Evolutionary conservation across 768 basidiomycete species (phyloP).

Genomic region (Mrakia blollopis): DNA sequence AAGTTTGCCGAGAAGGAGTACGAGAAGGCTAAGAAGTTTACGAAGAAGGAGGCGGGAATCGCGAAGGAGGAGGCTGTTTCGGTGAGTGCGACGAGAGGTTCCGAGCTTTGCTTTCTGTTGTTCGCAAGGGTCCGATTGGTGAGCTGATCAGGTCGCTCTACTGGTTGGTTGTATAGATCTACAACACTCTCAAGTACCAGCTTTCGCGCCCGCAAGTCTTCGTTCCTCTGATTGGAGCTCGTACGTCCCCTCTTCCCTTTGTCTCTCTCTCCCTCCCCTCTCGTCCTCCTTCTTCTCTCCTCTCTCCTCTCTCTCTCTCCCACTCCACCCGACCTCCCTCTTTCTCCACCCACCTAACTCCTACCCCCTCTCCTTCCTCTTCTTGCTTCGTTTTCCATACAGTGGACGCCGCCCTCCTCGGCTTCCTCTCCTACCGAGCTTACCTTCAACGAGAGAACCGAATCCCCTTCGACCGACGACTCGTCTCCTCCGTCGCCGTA

Average conservation of each 20-base stretch:
- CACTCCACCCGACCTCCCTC: not conserved
- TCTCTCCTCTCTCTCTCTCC: not conserved
- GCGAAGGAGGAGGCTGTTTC: slow-evolving; percentile 23
- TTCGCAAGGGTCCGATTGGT: not conserved
- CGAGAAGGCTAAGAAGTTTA: slow-evolving; percentile 7
- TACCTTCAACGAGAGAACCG: not conserved
- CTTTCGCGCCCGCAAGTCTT: slow-evolving; percentile 11
- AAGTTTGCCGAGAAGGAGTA: slow-evolving; percentile 17
- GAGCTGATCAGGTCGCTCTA: not conserved
- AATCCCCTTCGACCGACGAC: slow-evolving; percentile 17
- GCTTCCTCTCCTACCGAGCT: no score
- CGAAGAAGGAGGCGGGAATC: slow-evolving; percentile 15
- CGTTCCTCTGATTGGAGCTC: slow-evolving; percentile 17
- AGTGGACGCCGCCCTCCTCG: no score
- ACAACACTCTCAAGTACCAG: slow-evolving; percentile 10
- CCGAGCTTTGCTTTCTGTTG: not conserved
- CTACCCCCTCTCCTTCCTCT: no score
- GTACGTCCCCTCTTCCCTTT: not conserved
- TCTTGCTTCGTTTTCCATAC: no score
- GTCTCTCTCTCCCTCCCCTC: not conserved
- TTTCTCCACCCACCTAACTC: not conserved
- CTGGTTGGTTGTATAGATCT: slow-evolving; percentile 6
- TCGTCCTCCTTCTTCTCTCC: no score
- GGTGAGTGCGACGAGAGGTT: not conserved
- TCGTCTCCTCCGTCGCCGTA: slow-evolving; percentile 23